Conservation (phyloP, 2,329 filamentous ascomycete genomes). For the Hirsutella thompsonii region DNA sequence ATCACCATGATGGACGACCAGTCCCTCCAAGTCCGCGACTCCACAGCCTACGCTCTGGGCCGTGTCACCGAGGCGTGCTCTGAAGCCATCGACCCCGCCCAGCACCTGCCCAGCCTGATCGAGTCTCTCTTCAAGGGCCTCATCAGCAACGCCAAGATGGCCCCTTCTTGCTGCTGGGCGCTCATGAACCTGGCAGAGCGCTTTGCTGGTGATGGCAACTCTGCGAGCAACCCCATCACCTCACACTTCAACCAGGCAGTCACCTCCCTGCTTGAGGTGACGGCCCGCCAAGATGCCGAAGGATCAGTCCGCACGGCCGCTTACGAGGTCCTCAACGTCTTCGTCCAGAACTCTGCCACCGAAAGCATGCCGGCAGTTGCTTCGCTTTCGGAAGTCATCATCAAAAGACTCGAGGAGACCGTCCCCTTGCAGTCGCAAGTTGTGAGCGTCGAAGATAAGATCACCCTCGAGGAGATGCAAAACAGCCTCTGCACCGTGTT, state of each 20-base stretch:
- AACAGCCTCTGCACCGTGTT: conserved; percentile 87
- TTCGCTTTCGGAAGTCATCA: conserved; percentile 71
- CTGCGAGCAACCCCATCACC: conserved; percentile 67
- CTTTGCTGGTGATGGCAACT: conserved; percentile 77
- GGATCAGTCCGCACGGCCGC: conserved; percentile 86
- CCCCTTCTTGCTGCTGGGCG: conserved; percentile 96
- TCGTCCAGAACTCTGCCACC: conserved; percentile 79
- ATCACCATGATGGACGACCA: conserved; percentile 86
- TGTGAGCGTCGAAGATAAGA: conserved; percentile 91
- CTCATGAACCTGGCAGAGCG: conserved; percentile 96
- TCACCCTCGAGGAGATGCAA: conserved; percentile 95
- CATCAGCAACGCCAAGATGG: conserved; percentile 89
- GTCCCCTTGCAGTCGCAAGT: conserved; percentile 83
- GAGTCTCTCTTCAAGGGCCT: conserved; percentile 81
- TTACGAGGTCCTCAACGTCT: conserved; percentile 93
- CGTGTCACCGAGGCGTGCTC: conserved; percentile 92
- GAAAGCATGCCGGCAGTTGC: conserved; percentile 75
- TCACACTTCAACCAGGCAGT: conserved; percentile 90
- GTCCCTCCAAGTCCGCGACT: conserved; percentile 85
- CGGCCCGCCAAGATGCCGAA: conserved; percentile 70
- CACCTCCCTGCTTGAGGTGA: conserved; percentile 71
- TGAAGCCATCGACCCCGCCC: conserved; percentile 73
- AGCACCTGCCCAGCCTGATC: conserved; percentile 76
- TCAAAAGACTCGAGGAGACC: conserved; percentile 84
- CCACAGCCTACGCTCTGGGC: conserved; percentile 87